A percentile compares a stretch with the other conserved stretches of the same genome.
Conservation (phyloP, 306 rosid genomes). For the Dalbergia cultrata region DNA sequence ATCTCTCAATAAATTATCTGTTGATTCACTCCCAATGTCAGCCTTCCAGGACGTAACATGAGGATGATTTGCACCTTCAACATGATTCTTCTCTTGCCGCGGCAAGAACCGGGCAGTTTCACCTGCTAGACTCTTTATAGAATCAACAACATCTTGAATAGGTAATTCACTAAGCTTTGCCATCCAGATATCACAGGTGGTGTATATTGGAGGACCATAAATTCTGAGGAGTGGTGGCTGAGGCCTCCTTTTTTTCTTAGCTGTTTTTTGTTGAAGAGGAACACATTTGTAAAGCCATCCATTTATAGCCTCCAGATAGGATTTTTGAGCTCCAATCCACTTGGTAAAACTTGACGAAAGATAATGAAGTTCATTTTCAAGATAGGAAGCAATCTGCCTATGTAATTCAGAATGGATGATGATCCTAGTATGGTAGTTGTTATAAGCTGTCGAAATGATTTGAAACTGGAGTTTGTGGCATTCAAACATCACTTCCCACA, state of each 20-base stretch:
- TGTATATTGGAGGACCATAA: slow-evolving; percentile 84
- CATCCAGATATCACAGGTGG: slow-evolving; percentile 72
- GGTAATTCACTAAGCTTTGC: slow-evolving; percentile 57
- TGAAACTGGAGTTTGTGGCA: slow-evolving; percentile 84
- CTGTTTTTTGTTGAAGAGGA: slow-evolving; percentile 53
- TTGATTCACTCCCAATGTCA: slow-evolving; percentile 57
- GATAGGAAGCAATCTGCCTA: slow-evolving; percentile 66
- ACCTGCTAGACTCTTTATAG: slow-evolving; percentile 62
- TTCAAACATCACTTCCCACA: slow-evolving; percentile 92
- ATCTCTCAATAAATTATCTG: slow-evolving; percentile 54
- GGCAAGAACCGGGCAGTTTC: slow-evolving; percentile 75
- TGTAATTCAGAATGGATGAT: slow-evolving; percentile 64
- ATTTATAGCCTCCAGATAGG: slow-evolving; percentile 67
- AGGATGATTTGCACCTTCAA: slow-evolving; percentile 54
- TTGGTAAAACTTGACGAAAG: slow-evolving; percentile 72
- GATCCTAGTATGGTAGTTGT: slow-evolving; percentile 57
- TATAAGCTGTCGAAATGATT: slow-evolving; percentile 63
- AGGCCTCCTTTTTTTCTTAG: slow-evolving; percentile 62
- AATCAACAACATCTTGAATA: slow-evolving; percentile 60
- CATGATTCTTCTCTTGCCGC: slow-evolving; percentile 70
- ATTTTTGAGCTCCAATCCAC: slow-evolving; percentile 85
- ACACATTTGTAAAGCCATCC: slow-evolving; percentile 89
- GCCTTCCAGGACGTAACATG: slow-evolving; percentile 54
- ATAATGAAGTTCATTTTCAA: slow-evolving; percentile 67
- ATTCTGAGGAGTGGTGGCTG: slow-evolving; percentile 38